Evolutionary conservation across 805 yeast genomes (phyloP).

Genomic region (Zygoascus tannicola): DNA sequence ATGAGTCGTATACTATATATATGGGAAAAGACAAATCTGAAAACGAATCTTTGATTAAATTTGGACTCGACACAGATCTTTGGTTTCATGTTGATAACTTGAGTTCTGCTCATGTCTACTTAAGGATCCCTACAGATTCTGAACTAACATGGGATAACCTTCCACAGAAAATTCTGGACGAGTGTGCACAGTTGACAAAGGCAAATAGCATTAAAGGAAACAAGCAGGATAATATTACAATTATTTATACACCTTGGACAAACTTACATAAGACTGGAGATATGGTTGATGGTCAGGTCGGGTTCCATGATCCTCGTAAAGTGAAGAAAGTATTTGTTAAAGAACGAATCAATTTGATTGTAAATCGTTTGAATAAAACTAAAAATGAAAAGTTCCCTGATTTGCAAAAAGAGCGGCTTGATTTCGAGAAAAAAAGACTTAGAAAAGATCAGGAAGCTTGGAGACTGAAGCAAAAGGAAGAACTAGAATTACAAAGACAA

Average conservation of each 20-base stretch:
- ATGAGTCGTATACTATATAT: slow-evolving; percentile 35
- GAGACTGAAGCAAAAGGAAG: slow-evolving; percentile 33
- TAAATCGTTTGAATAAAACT: slow-evolving; percentile 59
- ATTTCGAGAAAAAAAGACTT: slow-evolving; percentile 32
- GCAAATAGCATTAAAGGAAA: slow-evolving; percentile 71
- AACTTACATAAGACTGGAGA: slow-evolving; percentile 57
- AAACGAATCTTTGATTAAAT: slow-evolving; percentile 51
- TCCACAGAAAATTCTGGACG: slow-evolving; percentile 44
- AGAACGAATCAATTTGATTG: slow-evolving; percentile 46
- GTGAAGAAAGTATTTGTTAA: slow-evolving; percentile 47
- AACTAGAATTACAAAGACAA: slow-evolving; percentile 29
- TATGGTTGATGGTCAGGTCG: slow-evolving; percentile 74
- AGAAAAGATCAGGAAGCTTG: slow-evolving; percentile 25
- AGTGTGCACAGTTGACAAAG: slow-evolving; percentile 64
- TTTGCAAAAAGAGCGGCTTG: slow-evolving; percentile 33
- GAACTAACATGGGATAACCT: slow-evolving; percentile 35
- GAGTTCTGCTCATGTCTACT: slow-evolving; percentile 70
- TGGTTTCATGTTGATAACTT: slow-evolving; percentile 79
- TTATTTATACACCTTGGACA: slow-evolving; percentile 66
- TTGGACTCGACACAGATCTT: slow-evolving; percentile 54
- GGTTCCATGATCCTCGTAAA: slow-evolving; percentile 50
- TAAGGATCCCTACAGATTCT: slow-evolving; percentile 43
- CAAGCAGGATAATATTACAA: slow-evolving; percentile 54
- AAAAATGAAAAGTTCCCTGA: slow-evolving; percentile 47
- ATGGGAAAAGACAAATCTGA: slow-evolving; percentile 73